phyloP scores from a whole-genome alignment of 352 stramenopile genomes.

The Globisporangium megalacanthum region DNA sequence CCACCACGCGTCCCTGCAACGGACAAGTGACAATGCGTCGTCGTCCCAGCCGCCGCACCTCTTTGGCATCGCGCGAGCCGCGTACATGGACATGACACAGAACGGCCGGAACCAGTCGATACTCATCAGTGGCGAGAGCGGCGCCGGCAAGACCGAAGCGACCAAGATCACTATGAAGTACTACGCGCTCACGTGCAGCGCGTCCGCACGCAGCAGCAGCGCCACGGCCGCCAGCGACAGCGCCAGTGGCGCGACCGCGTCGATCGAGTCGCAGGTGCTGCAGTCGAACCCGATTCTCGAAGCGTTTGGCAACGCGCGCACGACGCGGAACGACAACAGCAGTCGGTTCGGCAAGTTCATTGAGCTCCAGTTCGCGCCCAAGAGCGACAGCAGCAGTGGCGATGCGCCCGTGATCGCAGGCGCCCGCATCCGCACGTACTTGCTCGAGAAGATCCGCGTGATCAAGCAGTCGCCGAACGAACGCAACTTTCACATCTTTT shows the following conservation, averaged over 20 bases:
- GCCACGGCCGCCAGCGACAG: no score
- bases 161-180: slow-evolving; percentile 97
- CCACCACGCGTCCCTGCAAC: slow-evolving; percentile 77
- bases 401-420: slow-evolving; percentile 68
- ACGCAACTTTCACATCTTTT: slow-evolving; percentile 97
- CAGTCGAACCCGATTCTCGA: slow-evolving; percentile 98
- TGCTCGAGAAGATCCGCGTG: slow-evolving; percentile 95
- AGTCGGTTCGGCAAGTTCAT: slow-evolving; percentile 97
- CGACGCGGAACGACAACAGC: slow-evolving; percentile 97
- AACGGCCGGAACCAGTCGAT: slow-evolving; percentile 85
- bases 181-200: slow-evolving; percentile 58
- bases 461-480: slow-evolving; percentile 89
- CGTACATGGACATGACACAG: slow-evolving; percentile 40
- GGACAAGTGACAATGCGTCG: slow-evolving; percentile 60
- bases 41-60: slow-evolving; percentile 88
- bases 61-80: slow-evolving; percentile 79
- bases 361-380: slow-evolving; percentile 91
- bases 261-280: slow-evolving; percentile 84
- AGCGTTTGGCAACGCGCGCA: slow-evolving; percentile 97
- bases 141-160: slow-evolving; percentile 95
- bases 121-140: slow-evolving; percentile 89
- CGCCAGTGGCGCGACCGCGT: no score
- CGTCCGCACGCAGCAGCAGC: not conserved
- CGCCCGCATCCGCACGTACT: slow-evolving; percentile 93
- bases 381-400: slow-evolving; percentile 24